Conservation (phyloP, 176 grass and related monocot genomes). For the Phoenix roebelenii region DNA sequence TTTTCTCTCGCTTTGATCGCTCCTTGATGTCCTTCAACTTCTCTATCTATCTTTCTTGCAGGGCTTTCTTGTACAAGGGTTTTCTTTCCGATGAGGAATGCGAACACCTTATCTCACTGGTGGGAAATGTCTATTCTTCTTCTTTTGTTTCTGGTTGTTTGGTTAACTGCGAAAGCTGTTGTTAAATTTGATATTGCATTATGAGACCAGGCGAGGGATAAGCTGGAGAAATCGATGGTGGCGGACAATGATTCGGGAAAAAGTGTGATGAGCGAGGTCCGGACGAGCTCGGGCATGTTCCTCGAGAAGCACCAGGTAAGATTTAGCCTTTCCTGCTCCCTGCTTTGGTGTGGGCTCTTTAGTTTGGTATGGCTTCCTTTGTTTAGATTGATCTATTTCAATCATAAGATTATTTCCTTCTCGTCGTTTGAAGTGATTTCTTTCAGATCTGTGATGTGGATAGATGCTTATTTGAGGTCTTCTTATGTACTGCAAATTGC, state of each 20-base stretch:
- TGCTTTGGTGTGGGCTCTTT: no score
- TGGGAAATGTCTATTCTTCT: conserved; percentile 14
- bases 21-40: no score
- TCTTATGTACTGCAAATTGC: no score
- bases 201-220: conserved; percentile 9
- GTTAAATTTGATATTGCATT: background rate
- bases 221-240: conserved; percentile 9
- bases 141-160: background rate
- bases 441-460: no score
- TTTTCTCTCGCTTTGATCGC: background rate
- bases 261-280: background rate
- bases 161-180: background rate
- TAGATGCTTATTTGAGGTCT: no score
- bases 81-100: conserved; percentile 68
- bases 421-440: no score
- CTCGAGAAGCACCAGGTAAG: background rate
- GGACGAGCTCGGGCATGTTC: conserved; percentile 13
- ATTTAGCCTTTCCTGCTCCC: no score
- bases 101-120: conserved; percentile 67
- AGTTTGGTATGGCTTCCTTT: no score
- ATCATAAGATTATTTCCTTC: no score
- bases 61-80: conserved; percentile 82
- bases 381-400: no score
- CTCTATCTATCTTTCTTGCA: background rate
- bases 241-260: conserved; percentile 4